Conservation (phyloP, 192 early-diverging fungal species). For the Linnemannia exigua region DNA sequence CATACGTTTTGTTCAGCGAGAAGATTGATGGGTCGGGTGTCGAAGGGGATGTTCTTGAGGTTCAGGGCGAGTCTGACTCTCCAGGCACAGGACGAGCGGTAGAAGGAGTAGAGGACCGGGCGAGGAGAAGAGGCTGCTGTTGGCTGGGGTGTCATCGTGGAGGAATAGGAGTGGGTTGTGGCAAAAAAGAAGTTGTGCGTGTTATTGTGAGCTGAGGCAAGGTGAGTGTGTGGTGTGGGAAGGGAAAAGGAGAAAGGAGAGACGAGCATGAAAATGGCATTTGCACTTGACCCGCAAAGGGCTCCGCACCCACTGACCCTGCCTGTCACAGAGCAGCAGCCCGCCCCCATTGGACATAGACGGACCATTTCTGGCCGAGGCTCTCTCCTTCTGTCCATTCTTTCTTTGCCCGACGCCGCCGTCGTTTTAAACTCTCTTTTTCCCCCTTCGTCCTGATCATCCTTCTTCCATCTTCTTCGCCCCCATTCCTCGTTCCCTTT, state of each 20-base stretch:
- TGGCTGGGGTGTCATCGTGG: not conserved
- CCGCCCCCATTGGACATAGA: not conserved
- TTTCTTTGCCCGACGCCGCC: not conserved
- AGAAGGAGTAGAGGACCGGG: constrained; percentile 82
- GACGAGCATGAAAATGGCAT: too few species aligned
- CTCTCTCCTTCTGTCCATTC: not conserved
- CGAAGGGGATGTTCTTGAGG: constrained; percentile 80
- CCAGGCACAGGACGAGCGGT: constrained; percentile 78
- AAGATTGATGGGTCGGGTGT: constrained; percentile 75
- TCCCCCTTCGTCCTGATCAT: not conserved
- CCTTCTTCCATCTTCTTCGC: not conserved
- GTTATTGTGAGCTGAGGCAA: not conserved
- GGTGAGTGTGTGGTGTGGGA: not conserved
- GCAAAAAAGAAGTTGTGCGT: not conserved
- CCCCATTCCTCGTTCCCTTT: too few species aligned
- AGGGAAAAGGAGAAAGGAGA: not conserved
- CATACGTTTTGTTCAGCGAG: constrained; percentile 78
- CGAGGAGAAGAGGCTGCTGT: not conserved
- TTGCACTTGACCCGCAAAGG: too few species aligned
- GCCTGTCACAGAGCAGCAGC: not conserved
- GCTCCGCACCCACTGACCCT: too few species aligned
- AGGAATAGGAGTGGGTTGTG: not conserved
- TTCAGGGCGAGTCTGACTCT: constrained; percentile 81
- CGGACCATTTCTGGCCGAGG: not conserved
- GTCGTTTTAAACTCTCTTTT: not conserved